Conservation (phyloP, 768 basidiomycete species). For the Pulveroboletus frians region DNA sequence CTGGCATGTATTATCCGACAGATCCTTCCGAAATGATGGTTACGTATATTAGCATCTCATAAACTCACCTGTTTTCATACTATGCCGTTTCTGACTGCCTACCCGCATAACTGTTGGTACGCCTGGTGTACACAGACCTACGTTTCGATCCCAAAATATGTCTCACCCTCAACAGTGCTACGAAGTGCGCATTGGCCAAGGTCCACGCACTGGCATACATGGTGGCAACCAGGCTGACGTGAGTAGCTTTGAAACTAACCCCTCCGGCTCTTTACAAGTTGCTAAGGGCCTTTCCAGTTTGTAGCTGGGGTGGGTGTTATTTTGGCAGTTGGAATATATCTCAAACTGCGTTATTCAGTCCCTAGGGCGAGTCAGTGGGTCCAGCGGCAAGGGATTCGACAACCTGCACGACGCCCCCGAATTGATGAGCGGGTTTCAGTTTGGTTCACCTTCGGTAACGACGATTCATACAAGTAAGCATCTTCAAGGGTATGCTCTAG, state of each 20-base stretch:
- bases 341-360: constrained; percentile 17
- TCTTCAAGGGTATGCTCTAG: background rate
- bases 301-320: constrained; percentile 18
- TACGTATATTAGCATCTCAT: constrained; percentile 3
- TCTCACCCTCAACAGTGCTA: constrained; percentile 25
- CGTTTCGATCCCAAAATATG: constrained; percentile 5
- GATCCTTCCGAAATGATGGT: background rate
- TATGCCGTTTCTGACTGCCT: background rate
- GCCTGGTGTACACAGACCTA: background rate
- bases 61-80: background rate
- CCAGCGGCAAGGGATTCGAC: constrained; percentile 31
- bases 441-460: constrained; percentile 5
- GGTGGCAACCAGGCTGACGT: constrained; percentile 26
- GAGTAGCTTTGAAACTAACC: constrained; percentile 1
- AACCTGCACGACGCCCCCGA: constrained; percentile 23
- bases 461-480: constrained; percentile 19
- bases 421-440: constrained; percentile 20
- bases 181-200: constrained; percentile 32
- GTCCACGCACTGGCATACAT: too few relatives aligned
- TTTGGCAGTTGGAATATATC: background rate
- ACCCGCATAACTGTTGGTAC: background rate
- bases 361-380: constrained; percentile 27
- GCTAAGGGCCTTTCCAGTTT: constrained; percentile 16
- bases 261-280: background rate
- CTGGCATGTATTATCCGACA: background rate